Conservation (phyloP, 768 basidiomycete genomes). For the Coprinopsis marcescibilis region DNA sequence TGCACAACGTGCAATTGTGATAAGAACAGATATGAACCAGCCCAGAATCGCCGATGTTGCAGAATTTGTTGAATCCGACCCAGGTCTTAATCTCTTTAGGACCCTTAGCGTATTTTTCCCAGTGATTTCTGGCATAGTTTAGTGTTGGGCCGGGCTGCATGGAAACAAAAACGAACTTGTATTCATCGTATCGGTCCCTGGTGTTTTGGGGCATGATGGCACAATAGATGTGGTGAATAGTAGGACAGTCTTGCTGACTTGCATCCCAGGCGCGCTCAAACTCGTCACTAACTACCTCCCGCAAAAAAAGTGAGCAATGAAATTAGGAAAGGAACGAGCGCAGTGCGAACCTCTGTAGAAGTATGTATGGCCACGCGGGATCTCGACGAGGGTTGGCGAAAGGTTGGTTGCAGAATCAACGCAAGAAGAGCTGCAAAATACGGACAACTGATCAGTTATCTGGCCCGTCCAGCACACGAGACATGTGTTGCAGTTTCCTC, state of each 20-base stretch:
- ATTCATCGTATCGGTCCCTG: conserved; percentile 4
- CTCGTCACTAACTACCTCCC: conserved; percentile 5
- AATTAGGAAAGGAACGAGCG: neutral
- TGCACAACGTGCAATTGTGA: conserved; percentile 19
- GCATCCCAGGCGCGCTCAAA: conserved; percentile 11
- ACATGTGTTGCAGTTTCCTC: conserved; percentile 19
- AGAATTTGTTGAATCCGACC: conserved; percentile 18
- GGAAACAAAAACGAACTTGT: conserved; percentile 8
- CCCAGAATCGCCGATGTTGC: conserved; percentile 21
- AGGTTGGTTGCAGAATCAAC: conserved; percentile 1
- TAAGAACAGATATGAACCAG: conserved; percentile 16
- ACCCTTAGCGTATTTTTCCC: conserved; percentile 3
- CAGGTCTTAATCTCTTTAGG: conserved; percentile 15
- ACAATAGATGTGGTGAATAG: conserved; percentile 15
- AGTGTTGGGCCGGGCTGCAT: neutral
- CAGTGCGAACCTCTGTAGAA: conserved; percentile 17
- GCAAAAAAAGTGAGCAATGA: conserved; percentile 4
- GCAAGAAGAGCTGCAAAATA: conserved; percentile 19
- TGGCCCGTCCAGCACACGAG: conserved; percentile 20
- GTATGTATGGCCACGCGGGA: conserved; percentile 21
- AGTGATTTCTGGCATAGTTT: neutral
- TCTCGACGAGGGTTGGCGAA: conserved; percentile 21
- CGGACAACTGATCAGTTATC: neutral
- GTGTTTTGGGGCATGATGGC: conserved; percentile 2
- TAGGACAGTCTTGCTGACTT: conserved; percentile 4